Evolutionary conservation across 2,329 filamentous ascomycete genomes (phyloP).

Genomic region (Paraphoma chrysanthemicola): DNA sequence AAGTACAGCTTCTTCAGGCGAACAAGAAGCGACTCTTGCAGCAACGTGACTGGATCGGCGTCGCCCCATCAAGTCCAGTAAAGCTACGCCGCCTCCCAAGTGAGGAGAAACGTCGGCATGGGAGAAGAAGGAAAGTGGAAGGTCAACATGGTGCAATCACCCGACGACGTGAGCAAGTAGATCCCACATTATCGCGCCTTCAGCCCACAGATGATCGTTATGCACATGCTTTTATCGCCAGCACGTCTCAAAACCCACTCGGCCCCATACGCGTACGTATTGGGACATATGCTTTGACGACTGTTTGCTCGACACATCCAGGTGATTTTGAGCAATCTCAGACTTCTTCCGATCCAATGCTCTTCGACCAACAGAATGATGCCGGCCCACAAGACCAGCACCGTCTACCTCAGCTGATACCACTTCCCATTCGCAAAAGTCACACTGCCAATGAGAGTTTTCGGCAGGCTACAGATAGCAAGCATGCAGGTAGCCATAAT

Average conservation of each 20-base stretch:
- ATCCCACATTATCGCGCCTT: background rate
- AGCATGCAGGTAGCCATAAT: too few relatives aligned
- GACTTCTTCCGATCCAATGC: constrained; percentile 43
- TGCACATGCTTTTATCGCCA: constrained; percentile 15
- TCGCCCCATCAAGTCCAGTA: constrained; percentile 36
- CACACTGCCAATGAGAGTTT: too few relatives aligned
- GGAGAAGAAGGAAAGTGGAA: constrained; percentile 41
- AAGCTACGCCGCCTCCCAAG: constrained; percentile 33
- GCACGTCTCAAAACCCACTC: constrained; percentile 13
- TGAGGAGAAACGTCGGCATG: constrained; percentile 37
- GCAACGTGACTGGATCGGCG: constrained; percentile 45
- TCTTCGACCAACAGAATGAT: constrained; percentile 40
- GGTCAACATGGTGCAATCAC: constrained; percentile 4
- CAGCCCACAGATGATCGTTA: constrained; percentile 3
- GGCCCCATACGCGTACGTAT: constrained; percentile 45
- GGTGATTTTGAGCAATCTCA: constrained; percentile 12
- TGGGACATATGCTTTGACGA: constrained; percentile 44
- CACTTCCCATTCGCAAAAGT: too few relatives aligned
- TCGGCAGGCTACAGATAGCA: too few relatives aligned
- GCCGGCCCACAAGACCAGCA: constrained; percentile 8
- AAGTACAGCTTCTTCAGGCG: constrained; percentile 32
- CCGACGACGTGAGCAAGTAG: constrained; percentile 1
- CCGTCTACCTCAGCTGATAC: background rate
- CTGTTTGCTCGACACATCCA: constrained; percentile 21
- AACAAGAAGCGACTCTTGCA: constrained; percentile 38